Base-by-base conservation (phyloP, 352 stramenopile genomes). In the Peronosclerospora sorghi region DNA sequence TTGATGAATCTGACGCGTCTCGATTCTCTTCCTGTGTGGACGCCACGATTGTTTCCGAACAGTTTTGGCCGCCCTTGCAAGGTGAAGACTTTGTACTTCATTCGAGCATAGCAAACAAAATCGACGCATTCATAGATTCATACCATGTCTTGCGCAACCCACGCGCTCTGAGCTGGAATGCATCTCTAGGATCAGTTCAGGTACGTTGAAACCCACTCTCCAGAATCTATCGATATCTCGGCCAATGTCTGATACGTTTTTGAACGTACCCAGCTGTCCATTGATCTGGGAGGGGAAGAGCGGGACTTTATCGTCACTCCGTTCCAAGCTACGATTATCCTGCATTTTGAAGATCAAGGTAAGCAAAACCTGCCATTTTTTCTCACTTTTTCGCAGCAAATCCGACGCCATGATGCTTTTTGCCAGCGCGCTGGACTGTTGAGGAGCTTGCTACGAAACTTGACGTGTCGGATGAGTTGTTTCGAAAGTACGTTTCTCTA, bases 51-150 rank as follows among this genome's bases (percentile, higher is more conserved):
- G 75, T 98, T 28, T 98, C 92, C 4, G 79, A 97, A 43, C 93
- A 98, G 27, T 98, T 98, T 65, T 98, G 95, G 95, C 95, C 95
- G 18, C 70, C 88, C n/a, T 69, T 98, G 15, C 86, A 97, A 55
- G 82, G 74, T 3, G 86, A 98, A 35, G 73, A 91, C 13, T 84
- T 98, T 48, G 74, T 71, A 27, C 63, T 97, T 26, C 94, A 98
- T 56, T 73, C 88, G 7, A 64, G 59, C 26, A 68, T 97, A 0
- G 56, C 78, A 27, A 57, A 66, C 2, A 72, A 79, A 32, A 62
- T 98, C 14, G 79, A 96, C 32, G 42, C 71, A 19, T 98, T 96
- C 56, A 85, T 81, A 47, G 65, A 83, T 10, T 74, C 93, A 38
- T 98, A 97, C 59, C 72, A 75, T 14, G 73, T 90, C 20, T 59